Evolutionary conservation across 2,329 filamentous ascomycete species (phyloP).

Genomic region (Annulohypoxylon truncatum): DNA sequence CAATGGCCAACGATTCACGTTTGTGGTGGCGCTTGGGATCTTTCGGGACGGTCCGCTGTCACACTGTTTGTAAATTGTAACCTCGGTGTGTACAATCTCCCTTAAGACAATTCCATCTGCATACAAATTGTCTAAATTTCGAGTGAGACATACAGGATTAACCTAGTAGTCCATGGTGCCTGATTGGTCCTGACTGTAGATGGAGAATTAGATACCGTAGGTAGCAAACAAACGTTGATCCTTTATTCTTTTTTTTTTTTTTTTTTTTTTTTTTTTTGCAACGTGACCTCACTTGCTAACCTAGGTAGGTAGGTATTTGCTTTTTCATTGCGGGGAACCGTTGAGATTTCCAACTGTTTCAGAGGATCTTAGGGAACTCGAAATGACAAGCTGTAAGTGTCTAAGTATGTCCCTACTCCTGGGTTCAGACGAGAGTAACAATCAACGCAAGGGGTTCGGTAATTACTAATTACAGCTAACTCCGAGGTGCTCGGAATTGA

Average conservation of each 20-base stretch:
- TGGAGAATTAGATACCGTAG: not conserved
- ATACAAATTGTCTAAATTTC: not conserved
- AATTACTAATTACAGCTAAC: not conserved
- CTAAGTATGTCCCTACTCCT: too few species aligned
- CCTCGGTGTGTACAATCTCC: not conserved
- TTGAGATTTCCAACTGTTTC: not conserved
- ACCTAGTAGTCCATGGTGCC: not conserved
- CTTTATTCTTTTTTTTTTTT: not conserved
- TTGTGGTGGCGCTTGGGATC: not conserved
- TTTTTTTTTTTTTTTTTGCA: too few species aligned
- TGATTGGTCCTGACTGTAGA: not conserved
- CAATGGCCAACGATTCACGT: not conserved
- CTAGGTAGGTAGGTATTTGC: not conserved
- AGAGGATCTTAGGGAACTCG: too few species aligned
- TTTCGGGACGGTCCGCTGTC: constrained; percentile 7
- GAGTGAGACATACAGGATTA: not conserved
- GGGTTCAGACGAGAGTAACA: not conserved
- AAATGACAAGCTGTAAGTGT: too few species aligned
- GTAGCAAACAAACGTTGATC: constrained; percentile 13
- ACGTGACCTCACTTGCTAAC: not conserved
- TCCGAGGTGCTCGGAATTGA: not conserved
- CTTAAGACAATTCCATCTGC: not conserved
- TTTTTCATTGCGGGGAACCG: not conserved
- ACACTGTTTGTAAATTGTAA: not conserved
- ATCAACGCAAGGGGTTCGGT: not conserved